Evolutionary conservation across 148 eudicot species (phyloP), one percentile per base, ranked within the genome.

Genomic region (Silene latifolia): DNA sequence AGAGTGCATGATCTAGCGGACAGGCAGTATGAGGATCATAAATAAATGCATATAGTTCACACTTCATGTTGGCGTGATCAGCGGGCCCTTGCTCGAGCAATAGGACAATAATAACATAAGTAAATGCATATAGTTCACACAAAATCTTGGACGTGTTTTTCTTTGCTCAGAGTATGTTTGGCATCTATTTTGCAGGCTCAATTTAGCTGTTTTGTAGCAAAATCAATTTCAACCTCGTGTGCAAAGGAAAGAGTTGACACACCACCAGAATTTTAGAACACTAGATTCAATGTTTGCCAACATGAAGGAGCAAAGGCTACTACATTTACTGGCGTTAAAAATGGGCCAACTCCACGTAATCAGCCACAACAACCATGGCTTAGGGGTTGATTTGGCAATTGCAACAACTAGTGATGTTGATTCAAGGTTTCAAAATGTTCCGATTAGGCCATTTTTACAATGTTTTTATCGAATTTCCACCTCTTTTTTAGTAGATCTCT

Each of bases 361-460:
- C 89, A 84, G 77, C 89, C 72, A 56, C 79, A 83, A 72, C 89
- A 82, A 74, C 88, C 81, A 51, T 87, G 85, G 87, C 88, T 87
- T 46, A 87, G 91, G 76, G 87, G 86, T 72, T 92, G 82, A 8
- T 86, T 78, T 77, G 83, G 83, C 82, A 80, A 82, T 67, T 74
- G 29, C 69, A 48, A 54, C 53, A 79, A 25, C 62, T 67, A 77
- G 61, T 42, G 67, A 68, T 68, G 19, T 8, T 39, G 23, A 29
- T 59, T 58, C 14, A 18, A 48, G 19, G 51, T 56, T 24, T 56
- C 57, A 42, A 12, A 4, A 20, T 21, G 58, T n/a, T n/a, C n/a
- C n/a, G n/a, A n/a, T n/a, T n/a, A n/a, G n/a, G n/a, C n/a, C n/a
- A n/a, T n/a, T n/a, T n/a, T n/a, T n/a, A n/a, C n/a, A n/a, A n/a